These are phyloP conservation scores for Marasmius fiardii DNA, from an alignment of 1,284 basidiomycete genomes.

Conservation along the genomic window DNA sequence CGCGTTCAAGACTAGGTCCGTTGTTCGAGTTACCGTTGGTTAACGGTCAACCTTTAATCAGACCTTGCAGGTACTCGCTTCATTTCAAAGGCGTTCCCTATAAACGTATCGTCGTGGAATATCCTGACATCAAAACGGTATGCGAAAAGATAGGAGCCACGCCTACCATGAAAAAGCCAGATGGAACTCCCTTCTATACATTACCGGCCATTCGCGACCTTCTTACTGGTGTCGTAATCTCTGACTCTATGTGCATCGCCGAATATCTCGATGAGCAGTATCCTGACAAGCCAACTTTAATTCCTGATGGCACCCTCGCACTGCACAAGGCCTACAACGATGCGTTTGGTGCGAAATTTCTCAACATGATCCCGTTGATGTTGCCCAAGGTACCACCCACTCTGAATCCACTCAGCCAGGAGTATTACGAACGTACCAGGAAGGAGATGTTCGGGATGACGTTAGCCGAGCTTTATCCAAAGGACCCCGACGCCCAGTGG, in stretches of 20 bases:
- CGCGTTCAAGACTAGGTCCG: conserved; percentile 22
- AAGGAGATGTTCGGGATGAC: conserved; percentile 22
- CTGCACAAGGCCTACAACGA: conserved; percentile 23
- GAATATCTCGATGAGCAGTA: conserved; percentile 31
- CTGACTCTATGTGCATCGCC: conserved; percentile 28
- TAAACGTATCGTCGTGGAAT: conserved; percentile 6
- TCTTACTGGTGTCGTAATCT: conserved; percentile 19
- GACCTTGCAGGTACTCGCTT: background rate
- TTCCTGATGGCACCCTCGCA: conserved; percentile 10
- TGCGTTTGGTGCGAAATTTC: conserved; percentile 11
- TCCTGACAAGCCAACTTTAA: conserved; percentile 22
- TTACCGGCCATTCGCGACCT: conserved; percentile 19
- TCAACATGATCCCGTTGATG: background rate
- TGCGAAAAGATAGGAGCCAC: conserved; percentile 15
- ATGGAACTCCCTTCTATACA: conserved; percentile 19
- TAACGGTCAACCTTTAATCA: background rate
- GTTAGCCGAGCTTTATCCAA: conserved; percentile 23
- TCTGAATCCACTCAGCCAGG: conserved; percentile 22
- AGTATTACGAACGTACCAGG: conserved; percentile 28
- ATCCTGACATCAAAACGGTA: conserved; percentile 2
- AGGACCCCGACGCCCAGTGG: conserved; percentile 17
- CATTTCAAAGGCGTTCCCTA: conserved; percentile 7
- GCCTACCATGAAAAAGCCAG: conserved; percentile 13
- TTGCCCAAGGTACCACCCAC: conserved; percentile 1
- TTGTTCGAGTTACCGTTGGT: background rate